phyloP scores from a whole-genome alignment of 2,329 filamentous ascomycete genomes.

The Pseudocercospora pini-densiflorae region DNA sequence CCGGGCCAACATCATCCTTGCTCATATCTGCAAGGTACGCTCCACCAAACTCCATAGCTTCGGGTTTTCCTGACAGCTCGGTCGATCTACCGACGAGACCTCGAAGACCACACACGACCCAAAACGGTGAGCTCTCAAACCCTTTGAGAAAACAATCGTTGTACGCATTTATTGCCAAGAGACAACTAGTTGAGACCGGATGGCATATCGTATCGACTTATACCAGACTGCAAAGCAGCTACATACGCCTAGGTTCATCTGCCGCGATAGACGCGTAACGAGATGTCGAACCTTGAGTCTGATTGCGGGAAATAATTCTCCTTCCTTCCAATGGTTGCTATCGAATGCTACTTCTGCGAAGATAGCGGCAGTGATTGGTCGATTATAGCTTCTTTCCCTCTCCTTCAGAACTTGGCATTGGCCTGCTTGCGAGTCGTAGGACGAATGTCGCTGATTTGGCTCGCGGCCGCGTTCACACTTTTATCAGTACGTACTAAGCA shows the following conservation, averaged over 20 bases:
- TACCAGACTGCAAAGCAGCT: not conserved
- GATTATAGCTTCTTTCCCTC: not conserved
- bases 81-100: not conserved
- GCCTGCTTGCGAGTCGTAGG: not conserved
- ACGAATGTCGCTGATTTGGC: not conserved
- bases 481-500: not conserved
- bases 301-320: not conserved
- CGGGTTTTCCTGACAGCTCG: not conserved
- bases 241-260: not conserved
- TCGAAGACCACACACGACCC: no score
- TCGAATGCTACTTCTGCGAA: not conserved
- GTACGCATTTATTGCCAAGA: no score
- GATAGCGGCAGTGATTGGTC: not conserved
- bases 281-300: not conserved
- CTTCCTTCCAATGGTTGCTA: not conserved
- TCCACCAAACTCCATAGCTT: not conserved
- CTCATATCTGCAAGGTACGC: not conserved
- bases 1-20: not conserved
- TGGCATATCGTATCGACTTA: no score
- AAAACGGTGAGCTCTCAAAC: not conserved
- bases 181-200: no score
- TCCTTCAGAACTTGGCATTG: not conserved
- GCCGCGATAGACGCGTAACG: not conserved
- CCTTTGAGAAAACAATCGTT: not conserved
- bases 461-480: no score